Base-by-base conservation (phyloP, 1,284 basidiomycete species). In the Ceratobasidium sp. region DNA sequence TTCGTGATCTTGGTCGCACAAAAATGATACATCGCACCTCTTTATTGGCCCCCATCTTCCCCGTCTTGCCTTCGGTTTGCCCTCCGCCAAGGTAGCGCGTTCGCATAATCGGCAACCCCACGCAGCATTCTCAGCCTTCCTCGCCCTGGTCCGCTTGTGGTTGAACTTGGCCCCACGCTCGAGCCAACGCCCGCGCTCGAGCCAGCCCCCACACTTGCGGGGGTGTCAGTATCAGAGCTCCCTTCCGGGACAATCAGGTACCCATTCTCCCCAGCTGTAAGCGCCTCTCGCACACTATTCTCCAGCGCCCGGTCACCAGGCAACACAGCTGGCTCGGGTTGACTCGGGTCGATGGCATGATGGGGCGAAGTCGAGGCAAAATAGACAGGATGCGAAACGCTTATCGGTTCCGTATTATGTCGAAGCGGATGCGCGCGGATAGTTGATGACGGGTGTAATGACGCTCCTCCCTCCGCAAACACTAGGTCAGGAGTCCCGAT, bases 401-500 rank as follows among this genome's bases (percentile, higher is more conserved):
- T 72, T 9, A 72, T 51, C 37, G 69, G 69, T 46, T 71, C 66
- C 14, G 62, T 64, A 24, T 64, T 64, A 37, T 49, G 43, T 31
- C 69, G 39, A 59, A 41, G 14, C 11, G 19, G 31, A 9, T 48
- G 49, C 34, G 69, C 56, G 8, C 69, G 69, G 43, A 72, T 72
- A 4, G 69, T 72, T 0, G 69, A 61, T 49, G 54, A n/a, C 14
- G 54, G n/a, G 19, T 61, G 46, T 24, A 62, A 41, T 29, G 69
- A 72, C 49, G 69, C 69, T 9, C 91, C 91, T 74, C 92, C 89
- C 79, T 93, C 91, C 1, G 91, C 90, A 77, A 86, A 92, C 75
- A 90, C 85, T 62, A 92, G 83, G 78, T 92, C 91, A 19, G 91
- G 90, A 6, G 91, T 92, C 80, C 89, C 82, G 19, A 87, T 85